A percentile compares a stretch with the other conserved stretches of the same genome.
These are phyloP conservation scores for Fusarium foetens DNA, from an alignment of 2,329 filamentous ascomycete species.

Conservation along the genomic window DNA sequence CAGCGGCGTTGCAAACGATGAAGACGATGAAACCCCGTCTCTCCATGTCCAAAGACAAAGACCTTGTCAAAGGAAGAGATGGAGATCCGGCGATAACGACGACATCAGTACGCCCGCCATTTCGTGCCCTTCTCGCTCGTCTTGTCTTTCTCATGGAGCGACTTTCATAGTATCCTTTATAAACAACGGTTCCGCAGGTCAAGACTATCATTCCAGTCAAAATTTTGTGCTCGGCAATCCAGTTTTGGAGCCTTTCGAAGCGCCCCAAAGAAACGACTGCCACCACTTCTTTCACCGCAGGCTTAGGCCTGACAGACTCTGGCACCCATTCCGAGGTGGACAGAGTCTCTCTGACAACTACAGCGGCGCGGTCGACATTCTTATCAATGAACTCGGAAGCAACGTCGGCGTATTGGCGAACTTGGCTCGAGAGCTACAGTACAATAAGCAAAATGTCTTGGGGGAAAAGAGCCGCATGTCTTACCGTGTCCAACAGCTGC, in stretches of 20 bases:
- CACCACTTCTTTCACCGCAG: conserved; percentile 54
- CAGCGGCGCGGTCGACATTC: conserved; percentile 81
- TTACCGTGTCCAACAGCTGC: conserved; percentile 80
- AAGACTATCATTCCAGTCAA: conserved; percentile 77
- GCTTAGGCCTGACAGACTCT: conserved; percentile 69
- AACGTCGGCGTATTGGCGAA: conserved; percentile 75
- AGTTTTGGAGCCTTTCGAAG: conserved; percentile 70
- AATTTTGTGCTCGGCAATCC: conserved; percentile 78
- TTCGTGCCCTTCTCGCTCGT: conserved; percentile 80
- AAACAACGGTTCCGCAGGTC: conserved; percentile 73
- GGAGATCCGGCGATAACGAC: conserved; percentile 89
- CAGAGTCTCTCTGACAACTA: conserved; percentile 74
- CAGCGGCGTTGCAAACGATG: conserved; percentile 83
- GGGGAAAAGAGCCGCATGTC: conserved; percentile 43
- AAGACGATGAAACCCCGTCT: conserved; percentile 93
- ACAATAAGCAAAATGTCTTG: conserved; percentile 16
- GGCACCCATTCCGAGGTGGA: conserved; percentile 78
- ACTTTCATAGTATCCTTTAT: conserved; percentile 60
- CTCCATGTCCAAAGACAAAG: conserved; percentile 87
- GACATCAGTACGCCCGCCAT: conserved; percentile 88
- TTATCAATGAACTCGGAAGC: conserved; percentile 84
- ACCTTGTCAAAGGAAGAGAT: conserved; percentile 83
- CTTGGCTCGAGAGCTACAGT: conserved; percentile 67
- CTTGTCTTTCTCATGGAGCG: conserved; percentile 73
- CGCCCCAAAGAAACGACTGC: conserved; percentile 49